These are phyloP conservation scores for Lentinula aciculospora DNA, from an alignment of 768 basidiomycete genomes.

Conservation along the genomic window DNA sequence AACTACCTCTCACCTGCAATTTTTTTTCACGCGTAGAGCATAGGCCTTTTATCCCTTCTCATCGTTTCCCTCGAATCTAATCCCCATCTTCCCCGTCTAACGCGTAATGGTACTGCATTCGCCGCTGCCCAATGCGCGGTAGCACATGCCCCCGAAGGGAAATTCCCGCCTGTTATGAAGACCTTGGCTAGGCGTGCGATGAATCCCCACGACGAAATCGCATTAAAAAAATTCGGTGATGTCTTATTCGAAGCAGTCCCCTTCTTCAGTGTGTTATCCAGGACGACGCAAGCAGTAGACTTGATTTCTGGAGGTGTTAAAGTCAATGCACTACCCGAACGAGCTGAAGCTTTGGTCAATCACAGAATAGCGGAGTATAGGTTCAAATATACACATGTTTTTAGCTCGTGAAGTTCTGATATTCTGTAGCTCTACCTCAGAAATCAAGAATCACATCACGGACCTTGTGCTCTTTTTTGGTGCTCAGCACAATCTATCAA, in stretches of 20 bases:
- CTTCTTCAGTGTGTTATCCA: constrained; percentile 19
- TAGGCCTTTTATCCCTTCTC: constrained; percentile 53
- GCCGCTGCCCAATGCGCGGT: constrained; percentile 23
- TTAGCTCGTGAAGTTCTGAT: background rate
- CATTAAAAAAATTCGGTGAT: constrained; percentile 35
- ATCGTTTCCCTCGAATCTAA: constrained; percentile 41
- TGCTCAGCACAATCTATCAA: constrained; percentile 29
- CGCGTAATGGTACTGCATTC: constrained; percentile 32
- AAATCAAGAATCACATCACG: constrained; percentile 21
- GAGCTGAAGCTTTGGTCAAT: constrained; percentile 41
- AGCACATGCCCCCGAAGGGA: constrained; percentile 19
- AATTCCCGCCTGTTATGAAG: background rate
- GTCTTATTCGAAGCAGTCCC: constrained; percentile 11
- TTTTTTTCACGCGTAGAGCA: constrained; percentile 24
- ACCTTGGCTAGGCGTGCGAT: constrained; percentile 21
- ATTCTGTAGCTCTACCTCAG: constrained; percentile 27
- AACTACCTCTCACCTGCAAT: background rate
- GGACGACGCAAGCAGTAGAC: constrained; percentile 53
- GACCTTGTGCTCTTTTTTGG: constrained; percentile 29
- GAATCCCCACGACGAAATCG: constrained; percentile 19
- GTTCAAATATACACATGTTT: constrained; percentile 7
- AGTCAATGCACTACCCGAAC: constrained; percentile 54
- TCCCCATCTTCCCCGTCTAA: constrained; percentile 34
- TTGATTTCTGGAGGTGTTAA: constrained; percentile 41
- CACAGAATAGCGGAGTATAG: constrained; percentile 42